Conservation (phyloP, 2,329 filamentous ascomycete genomes). For the Sarocladiaceae sp. region DNA sequence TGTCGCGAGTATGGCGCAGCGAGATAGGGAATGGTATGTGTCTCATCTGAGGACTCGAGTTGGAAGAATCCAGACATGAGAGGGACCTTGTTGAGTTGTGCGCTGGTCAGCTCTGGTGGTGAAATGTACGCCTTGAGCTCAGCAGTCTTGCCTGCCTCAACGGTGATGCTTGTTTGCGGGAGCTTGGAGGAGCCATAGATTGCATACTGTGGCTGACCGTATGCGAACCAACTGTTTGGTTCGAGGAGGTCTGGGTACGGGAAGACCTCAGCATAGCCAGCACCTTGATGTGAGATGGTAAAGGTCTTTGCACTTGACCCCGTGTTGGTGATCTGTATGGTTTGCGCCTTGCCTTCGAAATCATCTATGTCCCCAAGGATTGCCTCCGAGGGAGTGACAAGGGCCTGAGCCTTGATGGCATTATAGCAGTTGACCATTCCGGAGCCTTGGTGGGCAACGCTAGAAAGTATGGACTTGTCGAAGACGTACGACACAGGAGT, state of each 20-base stretch:
- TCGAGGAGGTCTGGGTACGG: background rate
- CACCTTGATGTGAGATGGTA: background rate
- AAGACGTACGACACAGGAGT: background rate
- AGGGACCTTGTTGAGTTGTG: background rate
- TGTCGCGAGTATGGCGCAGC: background rate
- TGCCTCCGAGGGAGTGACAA: background rate
- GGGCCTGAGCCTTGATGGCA: background rate
- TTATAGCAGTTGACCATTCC: background rate
- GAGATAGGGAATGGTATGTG: background rate
- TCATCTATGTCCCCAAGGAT: background rate
- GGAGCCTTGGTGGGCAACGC: background rate
- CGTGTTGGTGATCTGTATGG: background rate
- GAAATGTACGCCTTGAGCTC: background rate
- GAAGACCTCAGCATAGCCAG: background rate
- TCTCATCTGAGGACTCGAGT: background rate
- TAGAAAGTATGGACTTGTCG: background rate
- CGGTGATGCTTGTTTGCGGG: background rate
- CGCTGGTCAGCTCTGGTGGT: background rate
- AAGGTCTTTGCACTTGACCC: background rate
- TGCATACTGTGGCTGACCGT: background rate
- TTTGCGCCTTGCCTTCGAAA: background rate
- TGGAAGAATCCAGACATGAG: background rate
- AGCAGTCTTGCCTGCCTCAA: background rate
- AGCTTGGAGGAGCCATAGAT: background rate
- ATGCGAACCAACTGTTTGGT: background rate